Base-by-base conservation (phyloP, 768 basidiomycete species). In the Lactifluus piperatus region DNA sequence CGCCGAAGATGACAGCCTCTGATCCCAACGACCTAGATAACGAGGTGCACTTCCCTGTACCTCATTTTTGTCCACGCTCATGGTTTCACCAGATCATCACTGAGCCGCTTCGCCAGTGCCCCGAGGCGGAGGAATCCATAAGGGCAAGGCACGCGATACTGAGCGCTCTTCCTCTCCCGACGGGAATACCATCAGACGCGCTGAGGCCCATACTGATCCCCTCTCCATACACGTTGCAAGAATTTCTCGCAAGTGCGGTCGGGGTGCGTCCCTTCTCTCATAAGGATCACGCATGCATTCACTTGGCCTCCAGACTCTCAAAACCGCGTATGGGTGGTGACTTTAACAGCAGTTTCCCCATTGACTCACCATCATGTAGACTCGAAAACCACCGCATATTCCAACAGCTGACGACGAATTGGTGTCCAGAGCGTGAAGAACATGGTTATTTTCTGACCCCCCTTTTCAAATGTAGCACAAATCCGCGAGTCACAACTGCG, bases 371-470 rank as follows among this genome's bases (percentile, higher is more conserved):
- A 13, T 7, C 10, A 20, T 49, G 10, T 30, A 91, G 88, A 41
- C 76, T 90, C 7, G 72, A 77, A 7, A 83, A 83, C 61, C 85
- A 88, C 67, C 81, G 83, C 46, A 76, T 87, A 43, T 74, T 91
- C 39, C 81, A 85, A 54, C 80, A 83, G 57, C 68, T 74, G 6
- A 89, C 84, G 18, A 88, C 88, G 2, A 76, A 77, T 36, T 91
- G 88, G 88, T 90, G 88, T 66, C 81, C 86, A 2, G 86, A 88
- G 47, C 82, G 84, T 51, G 88, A 91, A 73, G 88, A 90, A 63
- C 87, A 91, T 56, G 88, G 88, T 3, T 91, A 86, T 66, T 82
- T 84, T 68, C 80, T 90, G 54, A 76, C 81, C 1, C 87, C 88
- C 0, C 67, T 79, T 13, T 91, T 83, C 76, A 88, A 87, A 66